Percentiles rank a stretch among this genome's conserved stretches.
Conservation (phyloP, 2,329 filamentous ascomycete species). For the Fusarium anguioides region DNA sequence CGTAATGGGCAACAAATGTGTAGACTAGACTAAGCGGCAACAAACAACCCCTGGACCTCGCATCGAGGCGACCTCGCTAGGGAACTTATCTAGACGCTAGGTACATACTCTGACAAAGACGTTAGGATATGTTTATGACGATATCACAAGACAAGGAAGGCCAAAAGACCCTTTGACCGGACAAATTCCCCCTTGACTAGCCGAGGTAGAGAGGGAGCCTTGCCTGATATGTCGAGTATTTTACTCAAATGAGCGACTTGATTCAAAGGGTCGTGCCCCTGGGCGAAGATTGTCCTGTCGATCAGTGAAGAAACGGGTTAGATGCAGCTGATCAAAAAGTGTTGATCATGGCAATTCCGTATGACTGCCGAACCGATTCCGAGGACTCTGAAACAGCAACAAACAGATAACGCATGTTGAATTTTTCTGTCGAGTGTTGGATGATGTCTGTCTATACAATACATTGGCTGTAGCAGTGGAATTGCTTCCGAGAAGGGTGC, state of each 20-base stretch:
- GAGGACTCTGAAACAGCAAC: constrained; percentile 12
- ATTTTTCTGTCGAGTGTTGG: neutral
- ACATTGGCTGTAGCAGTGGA: constrained; percentile 1
- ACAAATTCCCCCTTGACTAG: constrained; percentile 4
- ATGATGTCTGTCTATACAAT: neutral
- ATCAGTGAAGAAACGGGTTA: constrained; percentile 25
- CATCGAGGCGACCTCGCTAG: constrained; percentile 7
- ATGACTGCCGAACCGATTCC: constrained; percentile 16
- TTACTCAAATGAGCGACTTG: constrained; percentile 22
- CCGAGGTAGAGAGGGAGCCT: constrained; percentile 24
- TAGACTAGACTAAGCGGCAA: no score
- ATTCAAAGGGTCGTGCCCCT: constrained; percentile 28
- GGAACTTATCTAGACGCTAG: neutral
- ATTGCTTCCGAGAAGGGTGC: neutral
- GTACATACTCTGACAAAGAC: neutral
- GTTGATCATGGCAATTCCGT: constrained; percentile 7
- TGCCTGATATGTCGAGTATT: constrained; percentile 20
- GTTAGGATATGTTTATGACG: neutral
- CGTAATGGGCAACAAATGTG: neutral
- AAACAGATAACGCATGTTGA: neutral
- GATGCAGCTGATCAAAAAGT: constrained; percentile 24
- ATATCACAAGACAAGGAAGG: neutral
- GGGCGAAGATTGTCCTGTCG: constrained; percentile 32
- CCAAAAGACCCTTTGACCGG: neutral
- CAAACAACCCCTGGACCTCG: constrained; percentile 1